Evolutionary conservation across 75 land plant genomes (phyloP).

Genomic region (Cunninghamia lanceolata): DNA sequence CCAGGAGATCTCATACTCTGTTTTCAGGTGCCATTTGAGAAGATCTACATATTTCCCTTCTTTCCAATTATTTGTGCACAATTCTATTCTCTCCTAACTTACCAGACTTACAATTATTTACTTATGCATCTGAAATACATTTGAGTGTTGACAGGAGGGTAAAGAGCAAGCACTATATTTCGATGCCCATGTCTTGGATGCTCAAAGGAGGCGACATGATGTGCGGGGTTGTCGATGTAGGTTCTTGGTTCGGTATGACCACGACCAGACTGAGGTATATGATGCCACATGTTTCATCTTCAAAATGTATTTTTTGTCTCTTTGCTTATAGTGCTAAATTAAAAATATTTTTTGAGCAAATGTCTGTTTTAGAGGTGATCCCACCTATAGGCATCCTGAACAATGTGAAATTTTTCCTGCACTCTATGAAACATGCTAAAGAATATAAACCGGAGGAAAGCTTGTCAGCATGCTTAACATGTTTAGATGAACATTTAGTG

Average conservation of each 20-base stretch:
- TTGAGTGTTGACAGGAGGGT: slow-evolving; percentile 40
- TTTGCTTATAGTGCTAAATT: not conserved
- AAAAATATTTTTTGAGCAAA: not conserved
- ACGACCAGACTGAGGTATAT: slow-evolving; percentile 48
- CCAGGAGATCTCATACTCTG: slow-evolving; percentile 96
- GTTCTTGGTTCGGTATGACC: slow-evolving; percentile 59
- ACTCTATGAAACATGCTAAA: not conserved
- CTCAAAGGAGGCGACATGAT: slow-evolving; percentile 56
- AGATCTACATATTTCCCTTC: not conserved
- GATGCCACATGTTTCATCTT: not conserved
- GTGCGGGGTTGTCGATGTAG: slow-evolving; percentile 58
- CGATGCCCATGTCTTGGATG: slow-evolving; percentile 54
- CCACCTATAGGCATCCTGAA: not conserved
- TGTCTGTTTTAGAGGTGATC: not conserved
- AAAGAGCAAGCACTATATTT: slow-evolving; percentile 53
- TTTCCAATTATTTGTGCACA: not conserved
- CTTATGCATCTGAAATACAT: not conserved
- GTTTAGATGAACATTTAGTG: not conserved
- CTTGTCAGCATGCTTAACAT: too few species aligned
- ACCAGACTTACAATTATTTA: not conserved
- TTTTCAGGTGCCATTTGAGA: slow-evolving; percentile 68
- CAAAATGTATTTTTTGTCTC: not conserved
- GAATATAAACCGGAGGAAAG: too few species aligned
- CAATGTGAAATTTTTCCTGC: not conserved
- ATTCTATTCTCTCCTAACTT: not conserved